Conservation (phyloP, 805 yeast species). For the Saccharomycopsis malanga region DNA sequence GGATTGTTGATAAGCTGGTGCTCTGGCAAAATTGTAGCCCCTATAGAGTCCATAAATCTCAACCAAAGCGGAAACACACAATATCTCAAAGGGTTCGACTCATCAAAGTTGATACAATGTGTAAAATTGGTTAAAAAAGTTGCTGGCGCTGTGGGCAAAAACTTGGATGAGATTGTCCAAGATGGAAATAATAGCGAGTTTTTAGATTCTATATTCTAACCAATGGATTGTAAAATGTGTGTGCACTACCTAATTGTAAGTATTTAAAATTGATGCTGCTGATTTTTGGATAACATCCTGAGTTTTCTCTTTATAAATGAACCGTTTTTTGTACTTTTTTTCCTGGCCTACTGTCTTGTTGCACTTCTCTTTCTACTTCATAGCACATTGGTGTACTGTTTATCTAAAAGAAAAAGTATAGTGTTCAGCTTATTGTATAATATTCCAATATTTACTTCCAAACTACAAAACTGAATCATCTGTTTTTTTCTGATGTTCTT, state of each 20-base stretch:
- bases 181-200: slow-evolving; percentile 18
- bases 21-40: slow-evolving; percentile 60
- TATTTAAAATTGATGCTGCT: background rate
- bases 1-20: slow-evolving; percentile 73
- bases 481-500: too few relatives aligned
- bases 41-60: slow-evolving; percentile 62
- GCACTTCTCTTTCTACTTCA: too few relatives aligned
- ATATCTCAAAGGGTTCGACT: slow-evolving; percentile 45
- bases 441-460: too few relatives aligned
- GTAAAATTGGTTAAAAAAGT: slow-evolving; percentile 50
- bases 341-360: too few relatives aligned
- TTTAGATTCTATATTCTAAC: slow-evolving; percentile 16
- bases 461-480: too few relatives aligned
- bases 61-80: slow-evolving; percentile 31
- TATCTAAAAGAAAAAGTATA: too few relatives aligned
- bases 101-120: slow-evolving; percentile 40
- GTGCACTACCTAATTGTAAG: background rate
- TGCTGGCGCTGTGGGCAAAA: slow-evolving; percentile 55
- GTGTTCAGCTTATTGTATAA: too few relatives aligned
- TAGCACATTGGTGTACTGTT: too few relatives aligned
- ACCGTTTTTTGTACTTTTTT: too few relatives aligned
- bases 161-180: slow-evolving; percentile 45
- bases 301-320: background rate
- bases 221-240: background rate
- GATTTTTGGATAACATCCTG: background rate